Evolutionary conservation across 495 filamentous ascomycete species (phyloP), one percentile per base, ranked within the genome.

Genomic region (Trichocladium uniseriatum): DNA sequence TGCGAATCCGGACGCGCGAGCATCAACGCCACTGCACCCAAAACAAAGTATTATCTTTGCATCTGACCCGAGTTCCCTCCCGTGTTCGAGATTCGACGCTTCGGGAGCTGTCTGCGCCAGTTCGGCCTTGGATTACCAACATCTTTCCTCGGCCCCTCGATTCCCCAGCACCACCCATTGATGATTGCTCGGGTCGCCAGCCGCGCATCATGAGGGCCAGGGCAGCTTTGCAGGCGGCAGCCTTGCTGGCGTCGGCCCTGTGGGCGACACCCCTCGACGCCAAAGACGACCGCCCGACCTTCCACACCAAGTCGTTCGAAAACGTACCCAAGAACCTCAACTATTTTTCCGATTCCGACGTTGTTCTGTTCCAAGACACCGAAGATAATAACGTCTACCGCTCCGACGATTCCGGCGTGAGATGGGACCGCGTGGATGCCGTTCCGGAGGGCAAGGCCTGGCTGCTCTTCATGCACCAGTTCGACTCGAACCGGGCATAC

Each of bases 311-410:
- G 22, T 62, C 73, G 20, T 83, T 95, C 66, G 72, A 84, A 37
- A 65, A 76, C 49, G 53, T 68, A 51, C 87, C 86, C 1, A 45
- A 43, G 38, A 75, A 79, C 59, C 71, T 95, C 41, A 63, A 84
- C 69, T 98, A 94, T 67, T 96, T 98, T 58, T 78, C 88, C 49
- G 85, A 86, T 58, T 87, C 86, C 24, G 83, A 94, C 60, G 80
- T 84, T 39, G 67, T 89, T 43, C 66, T 92, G 21, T 76, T 84
- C 52, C 77, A 75, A 52, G 83, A 86, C 58, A 34, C 55, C 1
- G 56, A 63, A 6, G 66, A 69, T 9, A 71, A 74, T 29, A 78
- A 75, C 35, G 69, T 91, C 19, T 81, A 79, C 49, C 78, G 83
- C 38, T 94, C 90, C 32, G 72, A 74, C 38, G 82, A 95, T 67